These are phyloP conservation scores for Podila clonocystis DNA, from an alignment of 192 early-diverging fungal genomes.

Conservation along the genomic window DNA sequence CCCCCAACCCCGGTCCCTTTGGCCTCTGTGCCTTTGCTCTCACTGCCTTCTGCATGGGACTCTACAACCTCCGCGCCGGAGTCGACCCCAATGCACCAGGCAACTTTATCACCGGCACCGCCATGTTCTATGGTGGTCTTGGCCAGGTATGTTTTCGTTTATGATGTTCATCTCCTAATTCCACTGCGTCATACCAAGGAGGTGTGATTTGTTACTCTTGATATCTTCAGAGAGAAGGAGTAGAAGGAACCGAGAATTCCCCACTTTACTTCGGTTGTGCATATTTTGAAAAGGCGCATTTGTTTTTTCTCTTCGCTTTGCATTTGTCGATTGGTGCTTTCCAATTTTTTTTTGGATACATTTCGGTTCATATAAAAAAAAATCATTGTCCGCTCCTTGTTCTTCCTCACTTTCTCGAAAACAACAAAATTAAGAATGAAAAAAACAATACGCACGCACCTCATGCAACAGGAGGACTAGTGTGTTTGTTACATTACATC, in stretches of 20 bases:
- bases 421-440: background rate
- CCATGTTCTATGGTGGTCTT: conserved; percentile 41
- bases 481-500: background rate
- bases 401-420: background rate
- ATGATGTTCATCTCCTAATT: background rate
- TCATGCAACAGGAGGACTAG: background rate
- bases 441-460: background rate
- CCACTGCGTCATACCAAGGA: background rate
- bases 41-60: conserved; percentile 47
- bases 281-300: too few species aligned
- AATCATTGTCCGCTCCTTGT: conserved; percentile 1
- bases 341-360: too few species aligned
- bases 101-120: conserved; percentile 43
- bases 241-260: background rate
- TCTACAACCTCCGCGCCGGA: conserved; percentile 40
- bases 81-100: conserved; percentile 19
- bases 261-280: too few species aligned
- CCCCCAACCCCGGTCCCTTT: conserved; percentile 39
- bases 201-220: too few species aligned
- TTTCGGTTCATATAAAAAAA: background rate
- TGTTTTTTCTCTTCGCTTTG: too few species aligned
- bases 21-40: conserved; percentile 50
- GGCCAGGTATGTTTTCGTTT: conserved; percentile 33
- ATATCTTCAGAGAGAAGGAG: too few species aligned
- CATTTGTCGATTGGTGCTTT: background rate